phyloP scores from a whole-genome alignment of 208 protist genomes.

The Strigomonas galati region DNA sequence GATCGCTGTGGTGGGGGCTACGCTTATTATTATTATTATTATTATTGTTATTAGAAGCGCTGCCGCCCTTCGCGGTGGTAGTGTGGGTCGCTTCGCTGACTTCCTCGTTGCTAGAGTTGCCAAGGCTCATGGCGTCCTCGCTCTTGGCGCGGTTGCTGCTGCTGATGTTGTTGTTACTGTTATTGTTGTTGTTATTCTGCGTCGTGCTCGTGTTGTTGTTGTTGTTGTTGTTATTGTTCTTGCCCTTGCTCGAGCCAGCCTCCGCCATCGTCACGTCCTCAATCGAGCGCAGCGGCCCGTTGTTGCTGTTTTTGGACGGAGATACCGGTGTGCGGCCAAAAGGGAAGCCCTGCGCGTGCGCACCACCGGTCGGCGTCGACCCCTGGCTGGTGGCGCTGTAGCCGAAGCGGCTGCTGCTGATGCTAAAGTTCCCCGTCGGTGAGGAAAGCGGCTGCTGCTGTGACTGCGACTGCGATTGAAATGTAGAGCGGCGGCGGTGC shows the following conservation, averaged over 20 bases:
- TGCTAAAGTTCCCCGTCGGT: not conserved
- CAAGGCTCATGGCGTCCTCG: not conserved
- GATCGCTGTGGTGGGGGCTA: not conserved
- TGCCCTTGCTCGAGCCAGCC: not conserved
- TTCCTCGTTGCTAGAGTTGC: not conserved
- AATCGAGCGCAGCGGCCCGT: not conserved
- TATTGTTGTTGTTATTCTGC: not conserved
- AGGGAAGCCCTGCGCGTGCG: not conserved
- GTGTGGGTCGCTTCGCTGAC: too few species aligned
- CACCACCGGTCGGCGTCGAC: conserved; percentile 1
- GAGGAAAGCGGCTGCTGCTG: not conserved
- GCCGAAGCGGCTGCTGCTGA: not conserved
- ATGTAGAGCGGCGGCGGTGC: conserved; percentile 1
- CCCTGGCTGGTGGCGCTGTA: not conserved
- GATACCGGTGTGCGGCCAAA: not conserved
- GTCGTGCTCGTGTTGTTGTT: not conserved
- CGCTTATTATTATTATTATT: too few species aligned
- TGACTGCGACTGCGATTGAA: not conserved
- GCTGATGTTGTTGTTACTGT: not conserved
- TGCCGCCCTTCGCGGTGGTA: not conserved
- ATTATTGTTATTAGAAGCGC: too few species aligned
- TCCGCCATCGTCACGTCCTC: not conserved
- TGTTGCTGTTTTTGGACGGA: not conserved
- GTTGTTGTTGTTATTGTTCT: not conserved
- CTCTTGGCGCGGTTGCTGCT: not conserved